Evolutionary conservation across 129 eudicot species (phyloP).

Genomic region (carrot (Daucus carota)): DH1_v3.0 NC_030386.2:33385001-33385500

Average conservation of each 20-base stretch:
- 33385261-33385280: constrained; percentile 33
- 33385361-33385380: neutral
- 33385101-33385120: constrained; percentile 30
- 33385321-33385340: neutral
- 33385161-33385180: constrained; percentile 16
- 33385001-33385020: constrained; percentile 1
- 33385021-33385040: constrained; percentile 1
- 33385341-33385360: neutral
- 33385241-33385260: constrained; percentile 21
- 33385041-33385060: neutral
- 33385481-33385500: no score
- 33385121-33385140: constrained; percentile 21
- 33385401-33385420: no score
- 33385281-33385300: constrained; percentile 36
- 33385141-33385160: constrained; percentile 32
- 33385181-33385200: constrained; percentile 26
- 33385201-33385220: constrained; percentile 16
- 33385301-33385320: neutral
- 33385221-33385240: constrained; percentile 23
- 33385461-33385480: no score
- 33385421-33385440: no score
- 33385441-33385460: no score
- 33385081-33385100: constrained; percentile 7
- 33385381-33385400: no score
- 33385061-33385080: constrained; percentile 5